These are phyloP conservation scores for Triticum dicoccoides DNA, from an alignment of 176 grass and related monocot genomes.

Conservation along the genomic window DNA sequence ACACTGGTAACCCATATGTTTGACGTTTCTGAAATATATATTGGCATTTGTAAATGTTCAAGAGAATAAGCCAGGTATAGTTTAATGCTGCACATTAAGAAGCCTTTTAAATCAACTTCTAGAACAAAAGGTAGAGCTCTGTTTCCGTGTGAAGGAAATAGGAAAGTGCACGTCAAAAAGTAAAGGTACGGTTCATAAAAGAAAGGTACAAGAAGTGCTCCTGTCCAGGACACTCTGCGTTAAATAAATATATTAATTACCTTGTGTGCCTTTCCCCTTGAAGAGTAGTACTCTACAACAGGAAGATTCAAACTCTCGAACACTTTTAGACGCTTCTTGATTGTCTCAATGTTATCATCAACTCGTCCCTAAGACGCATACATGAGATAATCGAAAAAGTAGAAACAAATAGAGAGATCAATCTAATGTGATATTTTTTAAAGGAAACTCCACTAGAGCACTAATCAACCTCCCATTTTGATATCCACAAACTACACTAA, in stretches of 20 bases:
- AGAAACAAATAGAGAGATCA: background rate
- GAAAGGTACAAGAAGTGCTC: background rate
- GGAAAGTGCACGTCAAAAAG: background rate
- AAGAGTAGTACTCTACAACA: constrained; percentile 82
- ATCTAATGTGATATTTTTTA: background rate
- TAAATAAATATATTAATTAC: constrained; percentile 33
- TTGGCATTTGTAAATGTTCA: background rate
- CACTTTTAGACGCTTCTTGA: constrained; percentile 86
- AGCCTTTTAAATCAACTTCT: background rate
- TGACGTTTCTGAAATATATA: constrained; percentile 6
- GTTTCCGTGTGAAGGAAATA: background rate
- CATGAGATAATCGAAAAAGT: constrained; percentile 13
- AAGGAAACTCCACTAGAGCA: background rate
- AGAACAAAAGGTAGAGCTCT: background rate
- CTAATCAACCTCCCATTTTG: background rate
- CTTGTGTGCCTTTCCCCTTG: constrained; percentile 85
- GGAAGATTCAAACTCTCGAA: constrained; percentile 90
- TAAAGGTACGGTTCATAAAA: background rate
- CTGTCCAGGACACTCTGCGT: background rate
- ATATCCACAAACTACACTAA: background rate
- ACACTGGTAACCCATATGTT: background rate
- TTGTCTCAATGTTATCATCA: constrained; percentile 96
- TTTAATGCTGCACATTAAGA: background rate
- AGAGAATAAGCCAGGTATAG: background rate
- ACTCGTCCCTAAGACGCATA: constrained; percentile 64